Conservation (phyloP, 805 yeast genomes). For the Candida caryicola region DNA sequence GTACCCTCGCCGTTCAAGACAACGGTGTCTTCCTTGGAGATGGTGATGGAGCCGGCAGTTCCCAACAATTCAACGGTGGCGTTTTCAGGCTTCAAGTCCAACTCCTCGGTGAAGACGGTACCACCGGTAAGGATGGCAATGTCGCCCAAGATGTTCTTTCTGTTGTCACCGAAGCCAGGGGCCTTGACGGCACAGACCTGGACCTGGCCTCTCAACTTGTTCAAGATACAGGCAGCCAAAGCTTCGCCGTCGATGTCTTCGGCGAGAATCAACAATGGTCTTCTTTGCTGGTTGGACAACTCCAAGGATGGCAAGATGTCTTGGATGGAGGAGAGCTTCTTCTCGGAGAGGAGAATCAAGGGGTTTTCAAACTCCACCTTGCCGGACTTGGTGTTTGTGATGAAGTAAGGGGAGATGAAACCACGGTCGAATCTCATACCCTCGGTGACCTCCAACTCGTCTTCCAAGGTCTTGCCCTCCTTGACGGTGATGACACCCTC, state of each 20-base stretch:
- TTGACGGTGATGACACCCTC: slow-evolving; percentile 98
- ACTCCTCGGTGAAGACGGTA: slow-evolving; percentile 86
- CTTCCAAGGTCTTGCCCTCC: slow-evolving; percentile 96
- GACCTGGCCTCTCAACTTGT: slow-evolving; percentile 97
- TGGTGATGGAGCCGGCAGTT: slow-evolving; percentile 83
- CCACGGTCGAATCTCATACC: slow-evolving; percentile 99
- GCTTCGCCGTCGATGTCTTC: slow-evolving; percentile 99
- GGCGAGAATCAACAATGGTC: slow-evolving; percentile 89
- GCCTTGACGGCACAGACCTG: slow-evolving; percentile 97
- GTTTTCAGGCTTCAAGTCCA: slow-evolving; percentile 92
- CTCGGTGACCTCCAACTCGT: slow-evolving; percentile 91
- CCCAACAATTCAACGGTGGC: slow-evolving; percentile 90
- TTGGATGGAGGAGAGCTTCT: slow-evolving; percentile 86
- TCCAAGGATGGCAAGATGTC: slow-evolving; percentile 92
- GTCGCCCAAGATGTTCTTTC: slow-evolving; percentile 94
- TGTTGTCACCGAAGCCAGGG: slow-evolving; percentile 98
- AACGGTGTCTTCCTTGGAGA: slow-evolving; percentile 95
- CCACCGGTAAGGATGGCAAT: slow-evolving; percentile 94
- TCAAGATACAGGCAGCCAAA: slow-evolving; percentile 93
- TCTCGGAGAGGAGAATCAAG: slow-evolving; percentile 80
- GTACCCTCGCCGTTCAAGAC: slow-evolving; percentile 89
- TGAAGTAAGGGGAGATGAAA: slow-evolving; percentile 93
- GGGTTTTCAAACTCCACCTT: slow-evolving; percentile 97
- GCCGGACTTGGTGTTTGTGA: slow-evolving; percentile 87
- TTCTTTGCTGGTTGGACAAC: slow-evolving; percentile 86